Conservation (phyloP, 2,329 filamentous ascomycete genomes). For the Botrytis medusae region DNA sequence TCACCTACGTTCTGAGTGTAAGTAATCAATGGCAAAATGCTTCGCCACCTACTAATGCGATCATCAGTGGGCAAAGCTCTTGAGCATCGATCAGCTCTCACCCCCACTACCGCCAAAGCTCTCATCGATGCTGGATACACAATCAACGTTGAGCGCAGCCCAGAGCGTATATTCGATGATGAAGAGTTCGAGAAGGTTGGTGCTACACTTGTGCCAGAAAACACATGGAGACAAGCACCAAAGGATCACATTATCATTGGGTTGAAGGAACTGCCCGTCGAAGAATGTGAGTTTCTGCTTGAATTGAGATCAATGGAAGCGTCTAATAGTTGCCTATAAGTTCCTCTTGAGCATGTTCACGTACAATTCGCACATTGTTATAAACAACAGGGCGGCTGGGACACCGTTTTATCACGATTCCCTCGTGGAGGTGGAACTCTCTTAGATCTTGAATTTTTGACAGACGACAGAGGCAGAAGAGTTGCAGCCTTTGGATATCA, state of each 20-base stretch:
- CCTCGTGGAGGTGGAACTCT: conserved; percentile 73
- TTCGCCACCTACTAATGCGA: conserved; percentile 34
- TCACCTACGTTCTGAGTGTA: conserved; percentile 45
- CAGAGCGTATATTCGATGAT: conserved; percentile 65
- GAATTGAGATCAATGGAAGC: neutral
- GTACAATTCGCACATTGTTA: conserved; percentile 74
- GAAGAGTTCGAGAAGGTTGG: conserved; percentile 62
- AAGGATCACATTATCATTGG: conserved; percentile 70
- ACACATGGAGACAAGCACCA: conserved; percentile 67
- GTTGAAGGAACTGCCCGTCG: conserved; percentile 75
- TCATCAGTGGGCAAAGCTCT: conserved; percentile 43
- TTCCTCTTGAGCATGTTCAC: conserved; percentile 71
- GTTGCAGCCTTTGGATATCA: conserved; percentile 65
- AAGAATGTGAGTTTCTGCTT: conserved; percentile 52
- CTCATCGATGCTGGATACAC: conserved; percentile 69
- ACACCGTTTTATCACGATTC: conserved; percentile 76
- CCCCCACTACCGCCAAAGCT: conserved; percentile 51
- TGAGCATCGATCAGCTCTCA: conserved; percentile 45
- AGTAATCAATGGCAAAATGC: conserved; percentile 32
- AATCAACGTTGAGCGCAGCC: conserved; percentile 65
- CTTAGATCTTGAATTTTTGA: conserved; percentile 84
- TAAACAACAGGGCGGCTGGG: conserved; percentile 77
- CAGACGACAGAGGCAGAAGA: conserved; percentile 67
- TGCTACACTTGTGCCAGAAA: conserved; percentile 63
- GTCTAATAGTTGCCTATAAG: conserved; percentile 31